Evolutionary conservation across 2,329 filamentous ascomycete genomes (phyloP).

Genomic region (Xylariaceae sp.): DNA sequence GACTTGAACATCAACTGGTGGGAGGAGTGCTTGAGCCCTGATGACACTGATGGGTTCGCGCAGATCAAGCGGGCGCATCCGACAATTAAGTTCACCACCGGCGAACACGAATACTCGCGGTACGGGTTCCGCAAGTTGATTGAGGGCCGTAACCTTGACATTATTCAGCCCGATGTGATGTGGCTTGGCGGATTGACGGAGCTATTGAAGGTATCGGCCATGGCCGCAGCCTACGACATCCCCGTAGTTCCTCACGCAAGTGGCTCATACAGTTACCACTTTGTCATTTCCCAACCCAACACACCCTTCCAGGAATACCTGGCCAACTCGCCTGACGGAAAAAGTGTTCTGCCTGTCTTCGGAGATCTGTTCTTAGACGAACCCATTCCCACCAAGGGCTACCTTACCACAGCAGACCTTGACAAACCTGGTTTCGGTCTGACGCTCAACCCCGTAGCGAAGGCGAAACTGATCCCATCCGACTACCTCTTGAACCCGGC

Average conservation of each 20-base stretch:
- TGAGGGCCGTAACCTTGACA: slow-evolving; percentile 87
- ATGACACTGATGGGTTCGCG: slow-evolving; percentile 88
- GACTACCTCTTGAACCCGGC: slow-evolving; percentile 69
- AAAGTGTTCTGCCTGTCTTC: slow-evolving; percentile 87
- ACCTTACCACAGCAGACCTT: slow-evolving; percentile 72
- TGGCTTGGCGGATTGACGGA: slow-evolving; percentile 94
- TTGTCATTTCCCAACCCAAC: slow-evolving; percentile 89
- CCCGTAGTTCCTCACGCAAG: slow-evolving; percentile 94
- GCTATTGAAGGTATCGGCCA: slow-evolving; percentile 80
- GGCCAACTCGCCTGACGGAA: slow-evolving; percentile 87
- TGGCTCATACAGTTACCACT: slow-evolving; percentile 93
- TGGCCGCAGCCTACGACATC: slow-evolving; percentile 90
- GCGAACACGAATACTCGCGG: slow-evolving; percentile 91
- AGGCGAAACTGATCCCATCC: slow-evolving; percentile 70
- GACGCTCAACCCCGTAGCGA: slow-evolving; percentile 75
- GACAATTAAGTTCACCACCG: slow-evolving; percentile 88
- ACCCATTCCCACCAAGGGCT: slow-evolving; percentile 81
- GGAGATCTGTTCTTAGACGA: slow-evolving; percentile 88
- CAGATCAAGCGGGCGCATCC: slow-evolving; percentile 90
- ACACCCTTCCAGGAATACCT: slow-evolving; percentile 95
- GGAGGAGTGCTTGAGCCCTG: slow-evolving; percentile 89
- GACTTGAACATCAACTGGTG: slow-evolving; percentile 93
- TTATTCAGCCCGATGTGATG: slow-evolving; percentile 96
- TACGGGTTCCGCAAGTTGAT: slow-evolving; percentile 95
- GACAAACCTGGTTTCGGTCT: slow-evolving; percentile 91